These are phyloP conservation scores for Eutrema yunnanense DNA, from an alignment of 345 rosid genomes.

Conservation along the genomic window DNA sequence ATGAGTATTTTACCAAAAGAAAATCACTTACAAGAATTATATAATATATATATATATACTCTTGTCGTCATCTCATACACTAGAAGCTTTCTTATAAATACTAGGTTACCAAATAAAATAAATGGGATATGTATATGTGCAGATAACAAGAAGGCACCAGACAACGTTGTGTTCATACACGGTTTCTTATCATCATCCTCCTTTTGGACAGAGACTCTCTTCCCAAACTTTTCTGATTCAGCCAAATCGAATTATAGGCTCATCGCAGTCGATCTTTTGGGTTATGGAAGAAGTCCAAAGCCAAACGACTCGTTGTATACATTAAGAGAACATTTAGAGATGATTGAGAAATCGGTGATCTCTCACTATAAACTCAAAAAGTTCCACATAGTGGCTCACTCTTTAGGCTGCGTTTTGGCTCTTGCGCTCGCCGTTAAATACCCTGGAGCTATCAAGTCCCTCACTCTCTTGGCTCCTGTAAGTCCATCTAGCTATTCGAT, in stretches of 20 bases:
- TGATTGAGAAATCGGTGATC: conserved; percentile 75
- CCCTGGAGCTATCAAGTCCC: conserved; percentile 70
- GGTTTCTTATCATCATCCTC: conserved; percentile 94
- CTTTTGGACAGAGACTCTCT: conserved; percentile 91
- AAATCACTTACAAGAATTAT: not conserved
- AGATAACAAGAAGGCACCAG: conserved; percentile 41
- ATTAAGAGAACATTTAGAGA: conserved; percentile 74
- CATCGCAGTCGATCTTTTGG: conserved; percentile 77
- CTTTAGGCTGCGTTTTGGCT: conserved; percentile 93
- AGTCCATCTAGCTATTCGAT: conserved; percentile 9
- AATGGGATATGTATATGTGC: conserved; percentile 1
- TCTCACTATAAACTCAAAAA: conserved; percentile 56
- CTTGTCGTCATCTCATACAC: not conserved
- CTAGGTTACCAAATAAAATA: not conserved
- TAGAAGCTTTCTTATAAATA: not conserved
- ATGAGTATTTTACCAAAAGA: not conserved
- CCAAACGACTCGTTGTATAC: conserved; percentile 93
- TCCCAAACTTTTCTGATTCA: conserved; percentile 69
- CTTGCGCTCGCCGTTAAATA: conserved; percentile 81
- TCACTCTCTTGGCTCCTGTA: conserved; percentile 88
- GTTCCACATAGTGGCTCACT: conserved; percentile 95
- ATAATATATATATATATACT: not conserved
- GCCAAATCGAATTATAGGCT: conserved; percentile 63
- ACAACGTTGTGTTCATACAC: conserved; percentile 82
- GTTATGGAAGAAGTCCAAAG: conserved; percentile 94